Conservation (phyloP, 768 basidiomycete species). For the Daedaleopsis nitida region DNA sequence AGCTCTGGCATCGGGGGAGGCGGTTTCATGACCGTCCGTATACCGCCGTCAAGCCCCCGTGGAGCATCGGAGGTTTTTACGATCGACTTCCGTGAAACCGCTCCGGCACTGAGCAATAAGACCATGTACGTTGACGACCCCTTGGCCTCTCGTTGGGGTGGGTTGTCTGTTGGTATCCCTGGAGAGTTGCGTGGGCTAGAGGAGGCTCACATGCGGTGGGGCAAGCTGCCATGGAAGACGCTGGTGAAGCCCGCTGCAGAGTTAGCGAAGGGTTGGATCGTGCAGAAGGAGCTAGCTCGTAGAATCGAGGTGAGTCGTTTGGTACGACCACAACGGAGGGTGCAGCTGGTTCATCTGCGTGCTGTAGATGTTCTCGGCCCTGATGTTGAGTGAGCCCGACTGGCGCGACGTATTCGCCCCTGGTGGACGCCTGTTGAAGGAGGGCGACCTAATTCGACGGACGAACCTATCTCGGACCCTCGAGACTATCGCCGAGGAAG, state of each 20-base stretch:
- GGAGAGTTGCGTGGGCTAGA: conserved; percentile 88
- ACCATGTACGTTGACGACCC: conserved; percentile 76
- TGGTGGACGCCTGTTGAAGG: conserved; percentile 62
- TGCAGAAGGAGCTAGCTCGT: conserved; percentile 73
- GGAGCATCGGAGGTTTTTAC: conserved; percentile 61
- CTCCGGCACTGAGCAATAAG: conserved; percentile 68
- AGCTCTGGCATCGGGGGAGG: conserved; percentile 76
- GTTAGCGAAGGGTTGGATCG: conserved; percentile 79
- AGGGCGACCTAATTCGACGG: conserved; percentile 75
- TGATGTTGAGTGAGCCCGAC: conserved; percentile 69
- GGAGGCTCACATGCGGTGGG: conserved; percentile 84
- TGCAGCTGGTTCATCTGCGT: conserved; percentile 2
- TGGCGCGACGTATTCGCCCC: conserved; percentile 88
- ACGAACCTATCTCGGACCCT: conserved; percentile 81
- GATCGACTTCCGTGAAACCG: conserved; percentile 89
- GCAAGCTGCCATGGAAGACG: conserved; percentile 73
- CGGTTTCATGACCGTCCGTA: conserved; percentile 82
- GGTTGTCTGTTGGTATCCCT: conserved; percentile 87
- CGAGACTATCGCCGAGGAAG: conserved; percentile 68
- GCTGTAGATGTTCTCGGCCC: conserved; percentile 36
- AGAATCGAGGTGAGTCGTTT: conserved; percentile 58
- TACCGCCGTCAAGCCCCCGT: conserved; percentile 53
- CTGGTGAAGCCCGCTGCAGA: conserved; percentile 75
- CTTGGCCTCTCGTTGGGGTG: conserved; percentile 63
- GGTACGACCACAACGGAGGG: not conserved